Percentiles rank a stretch among this genome's conserved stretches.
Evolutionary conservation across 768 basidiomycete species (phyloP).

Genomic region (Macrolepiota dolichaula): DNA sequence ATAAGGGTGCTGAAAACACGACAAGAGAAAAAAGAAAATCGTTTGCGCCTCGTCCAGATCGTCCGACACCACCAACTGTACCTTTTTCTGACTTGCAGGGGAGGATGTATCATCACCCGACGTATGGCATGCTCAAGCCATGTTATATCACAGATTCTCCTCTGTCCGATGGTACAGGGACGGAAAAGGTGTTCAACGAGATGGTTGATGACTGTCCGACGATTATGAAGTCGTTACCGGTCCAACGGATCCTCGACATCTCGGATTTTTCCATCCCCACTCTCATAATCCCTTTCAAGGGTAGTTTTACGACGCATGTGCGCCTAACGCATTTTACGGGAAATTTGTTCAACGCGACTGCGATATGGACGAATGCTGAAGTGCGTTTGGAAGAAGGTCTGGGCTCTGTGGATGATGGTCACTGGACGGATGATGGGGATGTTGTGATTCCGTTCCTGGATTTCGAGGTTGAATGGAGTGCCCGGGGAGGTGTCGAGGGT

Average conservation of each 20-base stretch:
- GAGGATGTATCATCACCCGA: neutral
- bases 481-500: slow-evolving; percentile 24
- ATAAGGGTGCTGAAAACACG: neutral
- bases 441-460: slow-evolving; percentile 29
- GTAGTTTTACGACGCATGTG: slow-evolving; percentile 29
- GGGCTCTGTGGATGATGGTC: neutral
- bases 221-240: neutral
- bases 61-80: neutral
- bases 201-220: neutral
- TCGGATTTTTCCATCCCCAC: slow-evolving; percentile 26
- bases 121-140: neutral
- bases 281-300: slow-evolving; percentile 30
- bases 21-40: neutral
- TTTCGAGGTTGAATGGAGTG: slow-evolving; percentile 37
- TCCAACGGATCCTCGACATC: slow-evolving; percentile 25
- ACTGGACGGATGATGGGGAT: slow-evolving; percentile 21
- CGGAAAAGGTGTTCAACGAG: neutral
- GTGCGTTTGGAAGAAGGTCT: slow-evolving; percentile 25
- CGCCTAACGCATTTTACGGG: slow-evolving; percentile 33
- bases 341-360: slow-evolving; percentile 35
- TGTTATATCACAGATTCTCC: neutral
- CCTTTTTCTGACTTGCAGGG: neutral
- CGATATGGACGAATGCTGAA: slow-evolving; percentile 34
- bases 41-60: neutral
- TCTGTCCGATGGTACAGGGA: too few species aligned